phyloP scores from a whole-genome alignment of 768 basidiomycete genomes.

The Rhodosporidiobolus odoratus region DNA sequence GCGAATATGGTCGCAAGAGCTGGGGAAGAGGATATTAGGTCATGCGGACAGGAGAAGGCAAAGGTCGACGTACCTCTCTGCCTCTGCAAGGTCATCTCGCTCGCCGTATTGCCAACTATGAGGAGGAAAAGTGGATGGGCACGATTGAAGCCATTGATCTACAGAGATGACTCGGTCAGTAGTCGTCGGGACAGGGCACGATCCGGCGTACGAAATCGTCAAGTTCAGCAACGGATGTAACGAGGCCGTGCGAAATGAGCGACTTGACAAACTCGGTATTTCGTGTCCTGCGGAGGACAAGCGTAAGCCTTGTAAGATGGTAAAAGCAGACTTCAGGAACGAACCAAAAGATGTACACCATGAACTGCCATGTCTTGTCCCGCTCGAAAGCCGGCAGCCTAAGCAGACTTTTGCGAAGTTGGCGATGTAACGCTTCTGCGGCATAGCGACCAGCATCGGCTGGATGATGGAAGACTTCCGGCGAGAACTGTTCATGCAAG shows the following conservation, averaged over 20 bases:
- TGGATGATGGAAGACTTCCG: neutral
- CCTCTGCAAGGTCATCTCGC: neutral
- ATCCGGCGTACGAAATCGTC: conserved; percentile 4
- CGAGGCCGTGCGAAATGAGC: neutral
- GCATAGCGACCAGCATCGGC: neutral
- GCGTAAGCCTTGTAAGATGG: neutral
- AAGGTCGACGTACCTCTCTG: neutral
- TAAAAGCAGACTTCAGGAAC: neutral
- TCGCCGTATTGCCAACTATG: neutral
- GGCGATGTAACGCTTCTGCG: neutral
- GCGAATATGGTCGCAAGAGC: neutral
- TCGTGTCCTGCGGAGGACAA: neutral
- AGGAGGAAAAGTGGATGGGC: neutral
- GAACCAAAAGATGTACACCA: conserved; percentile 1
- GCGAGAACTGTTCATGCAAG: conserved; percentile 2
- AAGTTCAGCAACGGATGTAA: neutral
- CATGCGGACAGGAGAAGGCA: neutral
- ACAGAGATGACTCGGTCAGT: neutral
- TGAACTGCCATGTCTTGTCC: neutral
- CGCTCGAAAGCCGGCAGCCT: neutral
- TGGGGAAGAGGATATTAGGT: neutral
- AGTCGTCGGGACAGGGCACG: neutral
- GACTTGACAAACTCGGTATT: neutral
- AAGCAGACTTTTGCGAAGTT: neutral
- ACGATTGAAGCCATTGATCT: neutral